Conservation (phyloP, 129 eudicot genomes). For the Chrysanthemum lavandulifolium region DNA sequence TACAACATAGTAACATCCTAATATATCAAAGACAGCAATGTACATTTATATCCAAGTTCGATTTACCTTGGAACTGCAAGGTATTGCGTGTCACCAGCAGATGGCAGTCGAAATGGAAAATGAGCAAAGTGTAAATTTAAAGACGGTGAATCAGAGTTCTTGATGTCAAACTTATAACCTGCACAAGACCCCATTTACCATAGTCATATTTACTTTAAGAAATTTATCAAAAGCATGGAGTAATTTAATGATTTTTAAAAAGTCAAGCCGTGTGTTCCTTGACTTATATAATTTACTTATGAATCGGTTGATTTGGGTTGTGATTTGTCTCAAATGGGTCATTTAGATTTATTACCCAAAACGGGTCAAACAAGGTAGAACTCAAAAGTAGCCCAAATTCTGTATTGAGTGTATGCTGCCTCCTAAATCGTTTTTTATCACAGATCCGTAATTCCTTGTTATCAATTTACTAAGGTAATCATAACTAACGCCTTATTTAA, state of each 20-base stretch:
- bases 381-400: too few species aligned
- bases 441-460: too few species aligned
- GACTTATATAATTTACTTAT: neutral
- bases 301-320: neutral
- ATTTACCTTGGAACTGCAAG: constrained; percentile 14
- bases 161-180: constrained; percentile 82
- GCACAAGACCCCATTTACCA: constrained; percentile 13
- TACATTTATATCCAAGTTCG: neutral
- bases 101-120: constrained; percentile 74
- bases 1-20: neutral
- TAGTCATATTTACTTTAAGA: neutral
- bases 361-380: too few species aligned
- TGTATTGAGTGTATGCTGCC: too few species aligned
- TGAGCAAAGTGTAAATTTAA: constrained; percentile 65
- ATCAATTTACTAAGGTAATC: too few species aligned
- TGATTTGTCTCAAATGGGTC: neutral
- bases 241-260: neutral
- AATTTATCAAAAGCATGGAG: neutral
- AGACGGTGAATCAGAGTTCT: constrained; percentile 58
- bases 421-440: too few species aligned
- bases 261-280: neutral
- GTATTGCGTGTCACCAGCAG: constrained; percentile 34
- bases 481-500: too few species aligned
- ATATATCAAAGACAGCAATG: neutral
- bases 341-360: too few species aligned